phyloP scores from a whole-genome alignment of 805 yeast species.

The Schizosaccharomyces lindneri region DNA sequence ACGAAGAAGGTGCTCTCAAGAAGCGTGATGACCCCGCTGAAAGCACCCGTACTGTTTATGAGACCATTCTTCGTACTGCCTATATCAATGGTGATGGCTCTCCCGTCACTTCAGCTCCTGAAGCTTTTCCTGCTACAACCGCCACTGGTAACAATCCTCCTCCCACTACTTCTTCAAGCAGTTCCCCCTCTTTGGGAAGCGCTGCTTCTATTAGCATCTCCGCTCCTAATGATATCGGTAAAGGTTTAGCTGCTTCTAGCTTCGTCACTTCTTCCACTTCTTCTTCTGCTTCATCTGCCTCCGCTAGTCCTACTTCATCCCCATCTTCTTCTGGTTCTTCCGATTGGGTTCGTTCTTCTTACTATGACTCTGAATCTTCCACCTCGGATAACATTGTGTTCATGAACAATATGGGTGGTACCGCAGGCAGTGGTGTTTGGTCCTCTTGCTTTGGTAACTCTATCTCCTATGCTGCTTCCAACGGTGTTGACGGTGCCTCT shows the following conservation, averaged over 20 bases:
- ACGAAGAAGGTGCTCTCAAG: constrained; percentile 14
- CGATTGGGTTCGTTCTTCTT: constrained; percentile 19
- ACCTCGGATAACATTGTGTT: constrained; percentile 47
- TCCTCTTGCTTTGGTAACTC: constrained; percentile 77
- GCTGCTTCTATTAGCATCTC: too few relatives aligned
- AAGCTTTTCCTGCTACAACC: constrained; percentile 7
- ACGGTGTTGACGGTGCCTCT: constrained; percentile 52
- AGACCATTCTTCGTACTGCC: constrained; percentile 10
- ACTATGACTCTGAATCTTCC: constrained; percentile 42
- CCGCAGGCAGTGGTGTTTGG: constrained; percentile 69
- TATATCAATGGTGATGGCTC: constrained; percentile 1
- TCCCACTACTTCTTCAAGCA: constrained; percentile 5
- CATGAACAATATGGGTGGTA: constrained; percentile 73
- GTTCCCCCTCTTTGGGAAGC: too few relatives aligned
- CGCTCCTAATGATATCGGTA: too few relatives aligned
- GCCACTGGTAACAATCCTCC: constrained; percentile 5
- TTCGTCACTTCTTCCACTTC: constrained; percentile 2
- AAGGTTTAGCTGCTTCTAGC: neutral
- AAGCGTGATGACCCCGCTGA: constrained; percentile 9
- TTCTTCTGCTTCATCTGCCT: constrained; percentile 9
- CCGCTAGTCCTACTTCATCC: constrained; percentile 8
- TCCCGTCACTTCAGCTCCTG: constrained; percentile 2
- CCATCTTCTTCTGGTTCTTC: constrained; percentile 11
- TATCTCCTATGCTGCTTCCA: constrained; percentile 54
- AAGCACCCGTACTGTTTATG: constrained; percentile 11